Conservation (phyloP, 208 protist species). For the Giardia duodenalis region DNA sequence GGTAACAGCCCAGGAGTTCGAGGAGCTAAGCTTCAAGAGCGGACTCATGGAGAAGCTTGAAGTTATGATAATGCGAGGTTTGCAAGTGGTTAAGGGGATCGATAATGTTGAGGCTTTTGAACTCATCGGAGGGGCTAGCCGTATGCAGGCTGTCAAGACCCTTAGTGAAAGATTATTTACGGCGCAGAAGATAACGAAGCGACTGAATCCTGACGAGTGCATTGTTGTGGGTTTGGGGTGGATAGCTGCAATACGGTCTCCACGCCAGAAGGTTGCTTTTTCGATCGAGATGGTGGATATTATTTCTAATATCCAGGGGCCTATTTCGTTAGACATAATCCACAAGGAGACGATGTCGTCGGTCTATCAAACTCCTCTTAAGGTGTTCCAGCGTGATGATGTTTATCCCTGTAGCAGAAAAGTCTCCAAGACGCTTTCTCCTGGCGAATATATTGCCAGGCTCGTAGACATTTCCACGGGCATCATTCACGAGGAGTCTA, state of each 20-base stretch:
- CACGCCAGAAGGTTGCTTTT: neutral
- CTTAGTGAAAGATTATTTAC: neutral
- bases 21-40: neutral
- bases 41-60: neutral
- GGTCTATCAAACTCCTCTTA: neutral
- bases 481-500: neutral
- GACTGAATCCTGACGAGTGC: slow-evolving; percentile 12
- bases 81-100: neutral
- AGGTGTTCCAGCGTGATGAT: neutral
- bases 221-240: slow-evolving; percentile 10
- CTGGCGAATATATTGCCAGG: neutral
- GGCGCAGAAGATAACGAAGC: neutral
- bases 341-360: neutral
- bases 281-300: neutral
- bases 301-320: neutral
- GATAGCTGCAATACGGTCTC: neutral
- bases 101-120: slow-evolving; percentile 9
- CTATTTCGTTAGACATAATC: neutral
- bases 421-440: neutral
- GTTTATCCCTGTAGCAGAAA: neutral
- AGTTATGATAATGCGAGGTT: neutral
- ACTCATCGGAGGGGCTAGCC: slow-evolving; percentile 6
- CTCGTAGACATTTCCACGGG: neutral
- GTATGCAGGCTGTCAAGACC: neutral
- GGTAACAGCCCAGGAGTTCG: neutral